A percentile compares a stretch with the other conserved stretches of the same genome.
These are phyloP conservation scores for Entomortierella chlamydospora DNA, from an alignment of 192 early-diverging fungal genomes.

Conservation along the genomic window DNA sequence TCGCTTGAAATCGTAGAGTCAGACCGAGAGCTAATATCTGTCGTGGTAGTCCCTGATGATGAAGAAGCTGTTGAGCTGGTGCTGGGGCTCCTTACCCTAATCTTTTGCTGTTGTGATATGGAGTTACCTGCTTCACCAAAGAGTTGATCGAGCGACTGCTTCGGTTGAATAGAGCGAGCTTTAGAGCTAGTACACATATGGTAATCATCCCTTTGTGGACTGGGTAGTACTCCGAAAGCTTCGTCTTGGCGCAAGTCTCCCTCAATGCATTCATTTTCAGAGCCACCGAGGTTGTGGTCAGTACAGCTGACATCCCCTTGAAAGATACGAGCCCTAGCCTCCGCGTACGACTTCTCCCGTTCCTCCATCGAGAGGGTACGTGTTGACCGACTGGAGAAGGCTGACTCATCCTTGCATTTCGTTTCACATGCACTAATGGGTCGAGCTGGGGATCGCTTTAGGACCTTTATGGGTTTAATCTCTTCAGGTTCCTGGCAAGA, in stretches of 20 bases:
- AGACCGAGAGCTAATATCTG: conserved; percentile 4
- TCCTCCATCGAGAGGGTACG: conserved; percentile 68
- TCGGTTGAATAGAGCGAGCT: too few relatives aligned
- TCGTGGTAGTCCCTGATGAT: conserved; percentile 10
- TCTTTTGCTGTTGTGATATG: neutral
- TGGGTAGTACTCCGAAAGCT: too few relatives aligned
- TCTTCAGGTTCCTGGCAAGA: neutral
- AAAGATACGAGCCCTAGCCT: conserved; percentile 79
- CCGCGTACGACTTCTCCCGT: conserved; percentile 71
- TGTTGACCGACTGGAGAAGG: conserved; percentile 6
- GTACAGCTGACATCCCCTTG: conserved; percentile 4
- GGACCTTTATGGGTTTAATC: conserved; percentile 56
- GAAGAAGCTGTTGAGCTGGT: conserved; percentile 16
- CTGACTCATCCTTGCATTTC: neutral
- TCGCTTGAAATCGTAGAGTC: neutral
- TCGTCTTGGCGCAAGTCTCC: too few relatives aligned
- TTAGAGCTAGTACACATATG: too few relatives aligned
- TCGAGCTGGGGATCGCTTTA: conserved; percentile 46
- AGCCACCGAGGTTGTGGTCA: too few relatives aligned
- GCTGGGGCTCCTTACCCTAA: neutral
- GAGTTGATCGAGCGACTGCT: too few relatives aligned
- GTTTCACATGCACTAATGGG: conserved; percentile 18
- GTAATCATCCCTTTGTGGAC: too few relatives aligned
- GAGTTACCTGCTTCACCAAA: neutral
- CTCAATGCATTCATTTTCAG: neutral